phyloP scores from a whole-genome alignment of 2,329 filamentous ascomycete genomes.

The Aspergillus sp. region DNA sequence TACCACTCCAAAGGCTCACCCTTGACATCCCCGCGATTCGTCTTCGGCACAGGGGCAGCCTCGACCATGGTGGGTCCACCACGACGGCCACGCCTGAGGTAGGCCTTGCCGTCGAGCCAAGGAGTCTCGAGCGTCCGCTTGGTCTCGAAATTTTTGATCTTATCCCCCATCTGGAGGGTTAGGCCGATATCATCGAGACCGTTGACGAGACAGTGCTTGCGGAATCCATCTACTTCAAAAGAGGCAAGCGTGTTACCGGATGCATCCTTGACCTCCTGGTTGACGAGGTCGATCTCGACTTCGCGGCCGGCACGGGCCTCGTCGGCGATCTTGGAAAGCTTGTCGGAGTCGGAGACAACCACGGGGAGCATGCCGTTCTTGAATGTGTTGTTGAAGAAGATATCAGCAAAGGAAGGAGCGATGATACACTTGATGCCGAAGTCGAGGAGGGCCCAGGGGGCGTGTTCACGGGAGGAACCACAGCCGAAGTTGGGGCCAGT shows the following conservation, averaged over 20 bases:
- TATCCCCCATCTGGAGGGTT: conserved; percentile 87
- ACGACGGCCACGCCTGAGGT: conserved; percentile 59
- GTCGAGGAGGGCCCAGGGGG: conserved; percentile 93
- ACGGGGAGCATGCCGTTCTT: conserved; percentile 99
- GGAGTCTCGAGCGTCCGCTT: conserved; percentile 76
- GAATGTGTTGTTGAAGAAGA: conserved; percentile 99
- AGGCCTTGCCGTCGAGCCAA: conserved; percentile 86
- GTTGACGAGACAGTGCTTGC: conserved; percentile 91
- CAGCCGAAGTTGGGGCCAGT: conserved; percentile 95
- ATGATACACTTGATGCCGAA: conserved; percentile 95
- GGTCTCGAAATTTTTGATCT: conserved; percentile 80
- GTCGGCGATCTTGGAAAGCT: conserved; percentile 68
- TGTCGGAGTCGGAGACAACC: conserved; percentile 64
- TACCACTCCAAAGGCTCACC: conserved; percentile 90
- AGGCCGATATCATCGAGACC: conserved; percentile 94
- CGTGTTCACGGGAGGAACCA: conserved; percentile 88
- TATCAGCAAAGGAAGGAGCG: conserved; percentile 82
- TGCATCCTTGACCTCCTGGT: conserved; percentile 77
- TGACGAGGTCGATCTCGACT: conserved; percentile 84
- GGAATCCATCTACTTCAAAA: conserved; percentile 90
- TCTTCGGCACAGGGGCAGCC: conserved; percentile 75
- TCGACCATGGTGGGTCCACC: conserved; percentile 61
- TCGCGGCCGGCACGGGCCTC: conserved; percentile 79
- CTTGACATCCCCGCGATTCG: conserved; percentile 81
- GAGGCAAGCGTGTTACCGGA: conserved; percentile 70